phyloP scores from a whole-genome alignment of 768 basidiomycete genomes.

The Trametes sanguinea region DNA sequence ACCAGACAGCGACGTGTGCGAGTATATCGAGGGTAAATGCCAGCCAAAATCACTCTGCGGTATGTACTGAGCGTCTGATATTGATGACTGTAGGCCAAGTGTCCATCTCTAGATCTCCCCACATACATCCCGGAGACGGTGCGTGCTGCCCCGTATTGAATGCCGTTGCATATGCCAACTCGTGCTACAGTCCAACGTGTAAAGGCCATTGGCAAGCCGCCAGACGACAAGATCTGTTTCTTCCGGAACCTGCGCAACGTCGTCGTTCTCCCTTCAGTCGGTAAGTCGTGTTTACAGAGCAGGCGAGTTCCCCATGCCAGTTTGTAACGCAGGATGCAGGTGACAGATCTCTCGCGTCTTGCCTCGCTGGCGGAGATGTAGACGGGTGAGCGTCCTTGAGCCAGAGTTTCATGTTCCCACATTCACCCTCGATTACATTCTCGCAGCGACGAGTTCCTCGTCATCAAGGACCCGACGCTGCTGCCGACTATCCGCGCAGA shows the following conservation, averaged over 20 bases:
- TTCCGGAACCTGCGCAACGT: slow-evolving; percentile 68
- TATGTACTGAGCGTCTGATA: too few relatives aligned
- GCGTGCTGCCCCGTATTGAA: slow-evolving; percentile 13
- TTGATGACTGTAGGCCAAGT: slow-evolving; percentile 20
- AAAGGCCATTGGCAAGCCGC: slow-evolving; percentile 70
- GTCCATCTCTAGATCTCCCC: slow-evolving; percentile 67
- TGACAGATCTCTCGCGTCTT: slow-evolving; percentile 63
- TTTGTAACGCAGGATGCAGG: slow-evolving; percentile 38
- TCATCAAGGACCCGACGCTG: slow-evolving; percentile 57
- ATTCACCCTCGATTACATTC: too few relatives aligned
- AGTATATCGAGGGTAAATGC: slow-evolving; percentile 54
- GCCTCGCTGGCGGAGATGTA: slow-evolving; percentile 76
- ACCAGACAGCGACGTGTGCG: slow-evolving; percentile 48
- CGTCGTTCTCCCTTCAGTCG: slow-evolving; percentile 68
- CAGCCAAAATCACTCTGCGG: too few relatives aligned
- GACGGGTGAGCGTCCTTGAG: slow-evolving; percentile 55
- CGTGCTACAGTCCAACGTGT: slow-evolving; percentile 61
- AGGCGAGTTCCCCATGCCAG: too few relatives aligned
- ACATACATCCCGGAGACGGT: slow-evolving; percentile 81
- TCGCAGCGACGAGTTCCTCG: slow-evolving; percentile 61
- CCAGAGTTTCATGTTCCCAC: too few relatives aligned
- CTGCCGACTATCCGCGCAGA: slow-evolving; percentile 50
- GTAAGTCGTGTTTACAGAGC: slow-evolving; percentile 35
- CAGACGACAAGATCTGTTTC: slow-evolving; percentile 52
- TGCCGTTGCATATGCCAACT: too few relatives aligned